Base-by-base conservation (phyloP, 148 eudicot genomes). In the Rhododendron molle region DNA sequence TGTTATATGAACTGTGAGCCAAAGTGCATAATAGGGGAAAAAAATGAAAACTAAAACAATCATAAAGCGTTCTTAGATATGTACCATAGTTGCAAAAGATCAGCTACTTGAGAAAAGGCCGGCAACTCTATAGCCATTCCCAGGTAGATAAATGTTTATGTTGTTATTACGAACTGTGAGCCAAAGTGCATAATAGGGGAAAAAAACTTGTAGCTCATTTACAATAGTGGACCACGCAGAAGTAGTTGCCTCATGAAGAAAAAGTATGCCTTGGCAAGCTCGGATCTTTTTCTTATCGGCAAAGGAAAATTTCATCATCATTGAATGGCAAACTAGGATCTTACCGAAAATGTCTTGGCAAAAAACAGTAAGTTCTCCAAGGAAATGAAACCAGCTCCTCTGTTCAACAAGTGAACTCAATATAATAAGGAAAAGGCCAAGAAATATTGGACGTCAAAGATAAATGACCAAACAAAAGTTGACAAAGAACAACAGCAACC, bases 351-450 rank as follows among this genome's bases (percentile, higher is more conserved):
- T 43, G 95, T 96, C 87, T 93, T 96, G 78, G 97, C 96, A 78
- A 96, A 96, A 88, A 94, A 96, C 86, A 96, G 81, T 85, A 96
- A 89, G 86, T 96, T 96, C 89, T 96, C 98, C 92, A 96, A 88
- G 54, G 98, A 94, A 52, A 94, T 93, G 91, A 93, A 96, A 85
- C 98, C 98, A 87, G 97, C 97, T 87, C 98, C 98, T 88, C 97
- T 96, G 94, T 78, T 81, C 86, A 88, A 85, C 84, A 52, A 30
- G 44, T 76, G 50, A 85, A 78, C 7, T 54, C 47, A 73, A 81
- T 26, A 8, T 71, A 34, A 9, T 14, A 54, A 32, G n/a, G 58
- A 14, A 83, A 71, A 36, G 49, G 4, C 4, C 15, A 52, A 36
- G 43, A 52, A 38, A 67, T 62, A 21, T 23, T 71, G 65, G 58